Evolutionary conservation across 352 stramenopile species (phyloP), one percentile per base, ranked within the genome.

Genomic region (Phytophthora macrochlamydospora): DNA sequence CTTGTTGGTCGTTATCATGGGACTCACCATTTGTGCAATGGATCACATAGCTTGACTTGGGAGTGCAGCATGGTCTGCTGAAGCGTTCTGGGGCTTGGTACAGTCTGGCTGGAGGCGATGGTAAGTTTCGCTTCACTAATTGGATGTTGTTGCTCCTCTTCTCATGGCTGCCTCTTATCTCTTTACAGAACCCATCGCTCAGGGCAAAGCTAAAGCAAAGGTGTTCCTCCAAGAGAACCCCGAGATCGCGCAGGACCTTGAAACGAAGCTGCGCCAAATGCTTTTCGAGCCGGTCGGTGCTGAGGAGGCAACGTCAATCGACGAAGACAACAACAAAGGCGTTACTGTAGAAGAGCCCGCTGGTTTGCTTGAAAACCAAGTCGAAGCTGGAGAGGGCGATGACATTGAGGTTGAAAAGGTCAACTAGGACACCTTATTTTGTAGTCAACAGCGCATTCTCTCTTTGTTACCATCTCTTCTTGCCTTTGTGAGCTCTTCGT

Each of bases 11-110:
- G 29, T 50, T 37, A 46, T 45, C 55, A 53, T 32, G 30, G 40
- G 31, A 12, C 48, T 44, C 33, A 12, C 48, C 49, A 51, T 32
- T 29, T 57, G 5, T 18, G 48, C 43, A 18, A 51, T 51, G 3
- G 7, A 6, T 46, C 66, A 24, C 18, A 4, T 56, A 90, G 82
- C 70, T 92, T 38, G 86, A 95, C 40, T 67, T 94, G 28, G 87
- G 89, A 24, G 77, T 92, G 13, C 83, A 91, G 43, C 71, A 90
- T 60, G 85, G 86, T 46, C 29, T 93, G 1, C 44, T 95, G 31
- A 94, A 94, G 72, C 81, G 88, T 6, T 93, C 86, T 0, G 88
- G 88, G 5, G 85, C 88, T 12, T 95, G 88, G 88, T 94, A 94
- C 67, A 78, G 73, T 45, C 64, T 94, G 38, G 75, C 73, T 14